A percentile compares a stretch with the other conserved stretches of the same genome.
Evolutionary conservation across 2,329 filamentous ascomycete species (phyloP).

Genomic region (Aspergillus fijiensis): DNA sequence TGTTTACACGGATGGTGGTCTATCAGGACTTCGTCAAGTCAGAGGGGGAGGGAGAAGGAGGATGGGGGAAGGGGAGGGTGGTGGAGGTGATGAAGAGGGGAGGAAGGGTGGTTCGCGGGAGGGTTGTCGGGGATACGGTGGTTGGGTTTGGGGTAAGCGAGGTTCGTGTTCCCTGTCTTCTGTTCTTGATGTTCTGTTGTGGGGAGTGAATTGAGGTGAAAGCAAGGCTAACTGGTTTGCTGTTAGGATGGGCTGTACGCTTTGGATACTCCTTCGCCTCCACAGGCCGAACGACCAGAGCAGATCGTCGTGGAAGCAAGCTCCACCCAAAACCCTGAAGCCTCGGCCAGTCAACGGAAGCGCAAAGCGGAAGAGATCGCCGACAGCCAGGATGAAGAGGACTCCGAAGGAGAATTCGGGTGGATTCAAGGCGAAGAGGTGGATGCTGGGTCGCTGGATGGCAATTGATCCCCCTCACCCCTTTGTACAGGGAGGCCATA

Average conservation of each 20-base stretch:
- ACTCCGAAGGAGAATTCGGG: constrained; percentile 33
- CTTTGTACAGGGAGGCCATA: too few species aligned
- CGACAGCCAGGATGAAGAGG: constrained; percentile 46
- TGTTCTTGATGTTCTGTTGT: background rate
- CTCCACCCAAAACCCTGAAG: background rate
- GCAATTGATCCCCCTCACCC: background rate
- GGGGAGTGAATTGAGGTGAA: too few species aligned
- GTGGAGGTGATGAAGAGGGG: constrained; percentile 63
- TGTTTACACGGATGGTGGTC: constrained; percentile 71
- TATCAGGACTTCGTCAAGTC: constrained; percentile 71
- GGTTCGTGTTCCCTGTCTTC: constrained; percentile 25
- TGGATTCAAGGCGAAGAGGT: constrained; percentile 27
- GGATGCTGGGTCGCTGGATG: constrained; percentile 10
- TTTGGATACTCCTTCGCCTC: background rate
- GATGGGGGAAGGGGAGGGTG: constrained; percentile 53
- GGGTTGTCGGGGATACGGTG: constrained; percentile 24
- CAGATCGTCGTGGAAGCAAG: too few species aligned
- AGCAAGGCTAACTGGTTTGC: too few species aligned
- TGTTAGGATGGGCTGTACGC: constrained; percentile 17
- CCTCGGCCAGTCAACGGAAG: constrained; percentile 28
- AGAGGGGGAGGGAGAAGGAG: constrained; percentile 29
- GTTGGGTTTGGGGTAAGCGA: constrained; percentile 42
- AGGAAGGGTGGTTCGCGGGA: background rate
- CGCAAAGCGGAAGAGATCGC: constrained; percentile 46
- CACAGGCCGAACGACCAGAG: background rate